These are phyloP conservation scores for Termitomyces sp. DNA, from an alignment of 768 basidiomycete species.

Conservation along the genomic window DNA sequence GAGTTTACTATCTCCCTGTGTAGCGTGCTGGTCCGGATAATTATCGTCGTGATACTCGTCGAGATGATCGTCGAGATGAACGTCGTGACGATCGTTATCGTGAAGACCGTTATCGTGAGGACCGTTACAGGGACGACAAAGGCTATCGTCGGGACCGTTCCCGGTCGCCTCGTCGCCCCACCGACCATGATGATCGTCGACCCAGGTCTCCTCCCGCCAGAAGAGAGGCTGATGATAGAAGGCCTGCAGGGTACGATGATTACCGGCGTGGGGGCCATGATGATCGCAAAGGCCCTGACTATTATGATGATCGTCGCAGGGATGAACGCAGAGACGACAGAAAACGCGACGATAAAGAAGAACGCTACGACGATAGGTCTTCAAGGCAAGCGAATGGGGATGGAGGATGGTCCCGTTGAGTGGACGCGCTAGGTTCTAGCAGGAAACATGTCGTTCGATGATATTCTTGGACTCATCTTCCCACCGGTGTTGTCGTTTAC, in stretches of 20 bases:
- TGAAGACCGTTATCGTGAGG: constrained; percentile 58
- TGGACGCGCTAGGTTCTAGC: constrained; percentile 32
- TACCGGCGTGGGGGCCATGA: constrained; percentile 80
- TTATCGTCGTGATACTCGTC: constrained; percentile 72
- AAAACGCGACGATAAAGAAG: constrained; percentile 83
- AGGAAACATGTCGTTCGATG: constrained; percentile 34
- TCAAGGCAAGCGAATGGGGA: constrained; percentile 76
- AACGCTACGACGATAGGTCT: constrained; percentile 73
- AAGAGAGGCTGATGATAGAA: constrained; percentile 82
- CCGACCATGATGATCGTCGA: constrained; percentile 73
- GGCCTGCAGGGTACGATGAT: constrained; percentile 92
- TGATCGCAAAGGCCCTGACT: constrained; percentile 80
- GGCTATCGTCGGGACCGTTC: constrained; percentile 76
- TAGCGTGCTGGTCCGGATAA: constrained; percentile 70
- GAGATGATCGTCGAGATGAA: constrained; percentile 67
- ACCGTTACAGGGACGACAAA: constrained; percentile 53
- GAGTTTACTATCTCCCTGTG: not conserved
- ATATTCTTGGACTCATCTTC: constrained; percentile 43
- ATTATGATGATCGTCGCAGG: constrained; percentile 86
- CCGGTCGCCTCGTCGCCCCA: constrained; percentile 60
- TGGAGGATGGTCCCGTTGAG: constrained; percentile 73
- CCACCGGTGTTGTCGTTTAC: constrained; percentile 49
- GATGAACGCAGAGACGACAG: constrained; percentile 78
- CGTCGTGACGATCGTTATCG: constrained; percentile 54
- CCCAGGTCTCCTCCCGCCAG: constrained; percentile 76